A percentile compares a stretch with the other conserved stretches of the same genome.
phyloP scores from a whole-genome alignment of 768 basidiomycete species.

The Tephrocybe rancida region DNA sequence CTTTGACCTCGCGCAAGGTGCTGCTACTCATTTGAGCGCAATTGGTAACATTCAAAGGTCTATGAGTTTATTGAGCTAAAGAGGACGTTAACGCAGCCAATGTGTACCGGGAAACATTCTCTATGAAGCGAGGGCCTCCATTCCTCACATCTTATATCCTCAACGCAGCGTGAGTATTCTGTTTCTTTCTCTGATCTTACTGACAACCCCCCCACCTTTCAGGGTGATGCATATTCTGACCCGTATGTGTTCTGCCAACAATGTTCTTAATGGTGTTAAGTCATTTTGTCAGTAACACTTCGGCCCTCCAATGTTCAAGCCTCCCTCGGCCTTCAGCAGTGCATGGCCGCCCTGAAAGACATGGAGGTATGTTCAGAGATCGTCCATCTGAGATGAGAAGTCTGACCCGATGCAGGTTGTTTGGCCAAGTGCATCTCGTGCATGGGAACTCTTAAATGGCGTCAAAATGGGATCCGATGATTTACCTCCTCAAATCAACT shows the following conservation, averaged over 20 bases:
- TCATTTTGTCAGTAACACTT: conserved; percentile 54
- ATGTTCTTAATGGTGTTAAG: conserved; percentile 7
- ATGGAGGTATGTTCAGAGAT: conserved; percentile 55
- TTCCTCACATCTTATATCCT: conserved; percentile 73
- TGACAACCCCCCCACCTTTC: conserved; percentile 16
- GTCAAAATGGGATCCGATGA: conserved; percentile 57
- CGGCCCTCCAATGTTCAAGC: conserved; percentile 75
- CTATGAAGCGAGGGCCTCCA: conserved; percentile 60
- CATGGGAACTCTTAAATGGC: conserved; percentile 68
- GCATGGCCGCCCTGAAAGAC: conserved; percentile 61
- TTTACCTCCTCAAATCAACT: conserved; percentile 35
- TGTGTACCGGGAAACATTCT: conserved; percentile 61
- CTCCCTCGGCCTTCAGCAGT: conserved; percentile 64
- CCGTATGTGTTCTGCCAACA: conserved; percentile 39
- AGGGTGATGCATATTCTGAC: conserved; percentile 84
- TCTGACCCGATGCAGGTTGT: conserved; percentile 37
- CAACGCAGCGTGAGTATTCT: conserved; percentile 62
- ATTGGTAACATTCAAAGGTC: conserved; percentile 50
- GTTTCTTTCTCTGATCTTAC: conserved; percentile 5
- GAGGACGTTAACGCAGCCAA: conserved; percentile 64
- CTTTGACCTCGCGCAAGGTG: conserved; percentile 74
- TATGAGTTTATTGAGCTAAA: conserved; percentile 21
- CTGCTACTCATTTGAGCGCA: conserved; percentile 70
- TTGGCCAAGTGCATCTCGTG: conserved; percentile 73
- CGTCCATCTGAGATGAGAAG: conserved; percentile 4